These are phyloP conservation scores for Candida taoyuanica DNA, from an alignment of 805 yeast species.

Conservation along the genomic window DNA sequence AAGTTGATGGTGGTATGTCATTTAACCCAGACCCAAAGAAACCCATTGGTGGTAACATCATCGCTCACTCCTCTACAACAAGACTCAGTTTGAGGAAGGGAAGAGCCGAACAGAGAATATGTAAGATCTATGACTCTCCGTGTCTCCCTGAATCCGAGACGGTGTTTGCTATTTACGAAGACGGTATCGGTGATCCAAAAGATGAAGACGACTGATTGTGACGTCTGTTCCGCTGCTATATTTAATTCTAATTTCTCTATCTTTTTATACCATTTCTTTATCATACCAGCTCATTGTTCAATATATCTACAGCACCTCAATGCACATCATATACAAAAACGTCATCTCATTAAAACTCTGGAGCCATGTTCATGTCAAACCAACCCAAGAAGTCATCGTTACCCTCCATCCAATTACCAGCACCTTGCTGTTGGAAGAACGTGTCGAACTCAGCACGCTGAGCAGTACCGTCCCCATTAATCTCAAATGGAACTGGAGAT, in stretches of 20 bases:
- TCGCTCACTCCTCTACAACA: slow-evolving; percentile 96
- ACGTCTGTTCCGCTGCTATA: not conserved
- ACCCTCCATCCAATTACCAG: slow-evolving; percentile 76
- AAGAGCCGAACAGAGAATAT: slow-evolving; percentile 84
- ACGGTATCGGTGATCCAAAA: slow-evolving; percentile 94
- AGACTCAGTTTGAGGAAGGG: slow-evolving; percentile 88
- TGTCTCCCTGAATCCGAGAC: slow-evolving; percentile 95
- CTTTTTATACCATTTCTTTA: not conserved
- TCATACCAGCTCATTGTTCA: not conserved
- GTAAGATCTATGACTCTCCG: slow-evolving; percentile 94
- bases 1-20: slow-evolving; percentile 80
- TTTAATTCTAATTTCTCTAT: not conserved
- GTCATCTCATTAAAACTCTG: slow-evolving; percentile 38
- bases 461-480: slow-evolving; percentile 18
- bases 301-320: not conserved
- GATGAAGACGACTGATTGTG: slow-evolving; percentile 37
- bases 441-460: slow-evolving; percentile 38
- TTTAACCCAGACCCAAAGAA: slow-evolving; percentile 96
- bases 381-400: slow-evolving; percentile 91
- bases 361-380: slow-evolving; percentile 80
- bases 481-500: slow-evolving; percentile 8
- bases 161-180: slow-evolving; percentile 92
- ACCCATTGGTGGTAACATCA: slow-evolving; percentile 97
- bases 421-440: slow-evolving; percentile 76
- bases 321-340: slow-evolving; percentile 8